A percentile compares a stretch with the other conserved stretches of the same genome.
Evolutionary conservation across 352 stramenopile genomes (phyloP).

Genomic region (Blastocystis hominis): DNA sequence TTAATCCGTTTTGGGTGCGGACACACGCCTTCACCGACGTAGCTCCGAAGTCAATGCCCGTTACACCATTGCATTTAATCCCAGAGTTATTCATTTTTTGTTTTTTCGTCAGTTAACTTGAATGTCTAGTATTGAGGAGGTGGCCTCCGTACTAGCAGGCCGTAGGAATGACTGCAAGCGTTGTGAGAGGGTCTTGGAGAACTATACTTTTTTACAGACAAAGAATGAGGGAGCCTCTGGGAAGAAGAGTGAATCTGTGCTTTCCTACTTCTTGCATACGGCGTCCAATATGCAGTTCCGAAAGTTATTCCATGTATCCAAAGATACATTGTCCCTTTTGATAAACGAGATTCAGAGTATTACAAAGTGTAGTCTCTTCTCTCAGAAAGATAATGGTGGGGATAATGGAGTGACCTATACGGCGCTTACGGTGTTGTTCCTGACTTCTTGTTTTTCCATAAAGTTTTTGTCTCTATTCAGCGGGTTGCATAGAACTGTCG

Average conservation of each 20-base stretch:
- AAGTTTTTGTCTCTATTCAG: not conserved
- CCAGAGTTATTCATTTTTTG: not conserved
- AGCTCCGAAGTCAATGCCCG: not conserved
- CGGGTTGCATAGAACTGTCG: not conserved
- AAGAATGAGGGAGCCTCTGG: not conserved
- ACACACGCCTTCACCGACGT: not conserved
- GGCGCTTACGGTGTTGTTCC: not conserved
- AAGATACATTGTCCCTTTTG: not conserved
- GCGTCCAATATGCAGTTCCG: not conserved
- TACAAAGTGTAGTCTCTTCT: not conserved
- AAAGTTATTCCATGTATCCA: slow-evolving; percentile 16
- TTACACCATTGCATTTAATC: not conserved
- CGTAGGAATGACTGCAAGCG: not conserved
- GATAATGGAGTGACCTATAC: not conserved
- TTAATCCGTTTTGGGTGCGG: not conserved
- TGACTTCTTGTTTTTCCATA: not conserved
- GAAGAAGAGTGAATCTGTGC: not conserved
- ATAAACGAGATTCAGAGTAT: not conserved
- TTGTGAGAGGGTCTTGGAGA: slow-evolving; percentile 21
- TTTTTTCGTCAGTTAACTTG: too few species aligned
- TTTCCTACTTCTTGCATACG: not conserved
- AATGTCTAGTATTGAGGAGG: slow-evolving; percentile 9
- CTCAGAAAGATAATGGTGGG: not conserved
- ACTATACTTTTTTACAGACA: not conserved
- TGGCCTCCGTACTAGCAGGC: not conserved